Base-by-base conservation (phyloP, 2,329 filamentous ascomycete genomes). In the Aureobasidium sp. region DNA sequence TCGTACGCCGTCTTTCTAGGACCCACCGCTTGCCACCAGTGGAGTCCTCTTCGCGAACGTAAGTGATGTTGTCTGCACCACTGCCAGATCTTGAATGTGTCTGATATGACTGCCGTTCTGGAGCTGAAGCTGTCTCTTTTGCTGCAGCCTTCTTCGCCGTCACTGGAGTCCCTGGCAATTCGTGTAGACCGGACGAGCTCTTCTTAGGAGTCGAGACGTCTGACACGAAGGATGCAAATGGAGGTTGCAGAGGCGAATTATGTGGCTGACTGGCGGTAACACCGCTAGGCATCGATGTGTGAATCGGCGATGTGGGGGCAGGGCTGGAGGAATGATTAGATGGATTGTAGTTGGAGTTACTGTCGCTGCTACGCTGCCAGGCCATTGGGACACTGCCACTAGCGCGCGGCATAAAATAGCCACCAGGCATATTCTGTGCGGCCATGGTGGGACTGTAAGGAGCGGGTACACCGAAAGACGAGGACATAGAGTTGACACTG, bases 41-140 rank as follows among this genome's bases (percentile, higher is more conserved):
- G 2, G 82, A 78, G 68, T 87, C 85, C 64, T 81, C 81, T 65
- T 83, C 81, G n/a, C 77, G 73, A 2, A 82, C 78, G 71, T 91
- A 91, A 7, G 86, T 87, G 37, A 91, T 84, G 65, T 86, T 88
- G 66, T 89, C 87, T 1, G 85, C 79, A 50, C 84, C 87, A 55
- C 81, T 77, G 9, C 73, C 74, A 48, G 74, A 77, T 27, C 77
- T 41, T 32, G 50, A 63, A 23, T 56, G 62, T 17, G 39, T 34
- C 26, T 62, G 59, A 13, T 42, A 27, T 39, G 26, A 9, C 23
- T 37, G 39, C 6, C 32, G 48, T 55, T 46, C 48, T 6, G 37
- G 10, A 37, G 39, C 27, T 39, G 52, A 12, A 20, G 34, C 26
- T 29, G 27, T 7, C 2, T 48, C 56, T 23, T 52, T 44, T 17